A percentile compares a stretch with the other conserved stretches of the same genome.
Evolutionary conservation across 495 filamentous ascomycete species (phyloP).

Genomic region (Thermochaetoides thermophila): DNA sequence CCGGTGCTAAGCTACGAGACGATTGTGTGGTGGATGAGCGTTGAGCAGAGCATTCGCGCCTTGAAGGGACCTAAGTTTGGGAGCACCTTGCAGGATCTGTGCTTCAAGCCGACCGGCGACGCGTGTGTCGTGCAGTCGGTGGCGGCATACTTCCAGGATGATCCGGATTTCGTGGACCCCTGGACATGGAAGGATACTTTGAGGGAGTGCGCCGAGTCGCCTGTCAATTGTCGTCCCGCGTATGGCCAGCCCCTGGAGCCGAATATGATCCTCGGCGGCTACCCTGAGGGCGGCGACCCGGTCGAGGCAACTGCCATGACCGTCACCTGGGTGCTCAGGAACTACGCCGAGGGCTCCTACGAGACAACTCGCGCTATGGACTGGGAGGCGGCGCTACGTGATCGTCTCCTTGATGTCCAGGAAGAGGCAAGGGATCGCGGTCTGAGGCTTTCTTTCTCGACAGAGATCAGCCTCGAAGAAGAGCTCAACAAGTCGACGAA

Average conservation of each 20-base stretch:
- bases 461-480: constrained; percentile 83
- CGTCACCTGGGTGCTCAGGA: constrained; percentile 92
- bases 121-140: constrained; percentile 88
- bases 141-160: constrained; percentile 67
- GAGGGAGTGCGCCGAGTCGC: constrained; percentile 54
- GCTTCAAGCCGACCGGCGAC: constrained; percentile 81
- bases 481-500: constrained; percentile 95
- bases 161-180: constrained; percentile 40
- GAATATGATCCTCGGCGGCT: constrained; percentile 75
- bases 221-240: constrained; percentile 69
- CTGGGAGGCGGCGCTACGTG: constrained; percentile 69
- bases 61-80: constrained; percentile 51
- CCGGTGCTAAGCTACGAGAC: constrained; percentile 80
- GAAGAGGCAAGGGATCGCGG: constrained; percentile 65
- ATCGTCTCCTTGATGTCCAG: constrained; percentile 55
- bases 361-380: constrained; percentile 62
- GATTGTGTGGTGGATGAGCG: constrained; percentile 83
- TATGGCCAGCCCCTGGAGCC: constrained; percentile 78
- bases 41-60: constrained; percentile 57
- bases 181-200: constrained; percentile 55
- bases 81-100: constrained; percentile 64
- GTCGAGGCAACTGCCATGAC: constrained; percentile 66
- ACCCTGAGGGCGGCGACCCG: constrained; percentile 48
- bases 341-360: constrained; percentile 55
- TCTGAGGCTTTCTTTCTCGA: constrained; percentile 80